These are phyloP conservation scores for Clavispora asparagi DNA, from an alignment of 805 yeast species.

Conservation along the genomic window DNA sequence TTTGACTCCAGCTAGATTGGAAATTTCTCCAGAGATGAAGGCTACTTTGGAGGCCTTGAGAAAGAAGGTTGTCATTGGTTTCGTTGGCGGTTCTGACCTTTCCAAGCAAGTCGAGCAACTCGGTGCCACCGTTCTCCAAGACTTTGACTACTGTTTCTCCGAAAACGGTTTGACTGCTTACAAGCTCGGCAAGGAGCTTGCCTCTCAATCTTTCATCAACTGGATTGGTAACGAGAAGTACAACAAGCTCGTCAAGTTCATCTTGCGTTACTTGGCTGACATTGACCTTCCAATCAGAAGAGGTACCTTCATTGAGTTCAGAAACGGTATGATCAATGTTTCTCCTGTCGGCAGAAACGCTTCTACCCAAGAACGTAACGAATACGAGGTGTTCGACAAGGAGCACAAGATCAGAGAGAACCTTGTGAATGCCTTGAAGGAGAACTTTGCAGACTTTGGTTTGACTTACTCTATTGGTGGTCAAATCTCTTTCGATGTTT, in stretches of 20 bases:
- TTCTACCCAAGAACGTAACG: constrained; percentile 87
- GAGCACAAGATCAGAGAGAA: constrained; percentile 75
- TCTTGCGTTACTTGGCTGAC: constrained; percentile 76
- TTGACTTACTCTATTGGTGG: constrained; percentile 98
- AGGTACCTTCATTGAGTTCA: constrained; percentile 97
- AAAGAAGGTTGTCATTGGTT: constrained; percentile 91
- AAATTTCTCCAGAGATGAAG: constrained; percentile 72
- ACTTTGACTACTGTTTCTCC: constrained; percentile 92
- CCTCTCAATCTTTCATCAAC: constrained; percentile 87
- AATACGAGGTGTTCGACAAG: constrained; percentile 81
- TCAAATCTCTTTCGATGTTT: constrained; percentile 97
- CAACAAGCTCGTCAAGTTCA: constrained; percentile 81
- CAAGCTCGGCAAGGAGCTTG: constrained; percentile 81
- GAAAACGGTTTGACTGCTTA: constrained; percentile 99
- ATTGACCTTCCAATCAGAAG: constrained; percentile 93
- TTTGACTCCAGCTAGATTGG: constrained; percentile 92
- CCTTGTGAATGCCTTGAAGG: constrained; percentile 79
- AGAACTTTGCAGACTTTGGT: constrained; percentile 75
- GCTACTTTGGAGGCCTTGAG: constrained; percentile 67
- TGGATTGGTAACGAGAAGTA: constrained; percentile 97
- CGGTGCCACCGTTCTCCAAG: constrained; percentile 67
- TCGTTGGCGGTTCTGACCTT: constrained; percentile 96
- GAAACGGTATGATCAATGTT: constrained; percentile 98
- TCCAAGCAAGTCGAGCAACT: constrained; percentile 94
- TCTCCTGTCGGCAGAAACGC: constrained; percentile 99